Conservation (phyloP, 1,139 yeast species). For the Kluyveromyces sp. region DNA sequence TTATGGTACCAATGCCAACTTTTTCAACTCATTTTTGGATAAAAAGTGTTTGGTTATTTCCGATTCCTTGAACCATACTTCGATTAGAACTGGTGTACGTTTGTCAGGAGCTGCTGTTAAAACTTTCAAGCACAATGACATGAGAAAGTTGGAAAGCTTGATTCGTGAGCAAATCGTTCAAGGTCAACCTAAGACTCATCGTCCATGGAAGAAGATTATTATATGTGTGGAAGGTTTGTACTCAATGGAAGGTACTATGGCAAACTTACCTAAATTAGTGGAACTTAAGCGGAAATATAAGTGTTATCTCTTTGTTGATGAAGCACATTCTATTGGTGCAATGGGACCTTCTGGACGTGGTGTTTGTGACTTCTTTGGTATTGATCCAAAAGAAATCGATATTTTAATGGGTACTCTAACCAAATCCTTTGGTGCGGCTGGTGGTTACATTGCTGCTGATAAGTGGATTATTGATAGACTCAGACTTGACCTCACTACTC, state of each 20-base stretch:
- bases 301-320: constrained; percentile 86
- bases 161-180: constrained; percentile 84
- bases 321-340: constrained; percentile 98
- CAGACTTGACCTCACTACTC: constrained; percentile 65
- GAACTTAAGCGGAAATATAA: constrained; percentile 78
- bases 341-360: constrained; percentile 92
- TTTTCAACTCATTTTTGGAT: constrained; percentile 78
- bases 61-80: constrained; percentile 92
- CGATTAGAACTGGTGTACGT: constrained; percentile 91
- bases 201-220: constrained; percentile 94
- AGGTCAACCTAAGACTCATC: constrained; percentile 94
- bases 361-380: constrained; percentile 84
- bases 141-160: constrained; percentile 69
- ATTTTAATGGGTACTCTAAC: constrained; percentile 96
- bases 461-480: constrained; percentile 63
- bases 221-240: constrained; percentile 93
- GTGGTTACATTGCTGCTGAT: constrained; percentile 86
- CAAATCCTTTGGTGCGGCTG: constrained; percentile 97
- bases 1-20: constrained; percentile 90
- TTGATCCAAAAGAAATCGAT: constrained; percentile 70
- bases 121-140: constrained; percentile 88
- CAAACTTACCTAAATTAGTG: constrained; percentile 72
- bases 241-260: constrained; percentile 96
- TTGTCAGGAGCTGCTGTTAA: constrained; percentile 89
- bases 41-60: constrained; percentile 84